phyloP scores from a whole-genome alignment of 768 basidiomycete species.

The Megacollybia marginata region DNA sequence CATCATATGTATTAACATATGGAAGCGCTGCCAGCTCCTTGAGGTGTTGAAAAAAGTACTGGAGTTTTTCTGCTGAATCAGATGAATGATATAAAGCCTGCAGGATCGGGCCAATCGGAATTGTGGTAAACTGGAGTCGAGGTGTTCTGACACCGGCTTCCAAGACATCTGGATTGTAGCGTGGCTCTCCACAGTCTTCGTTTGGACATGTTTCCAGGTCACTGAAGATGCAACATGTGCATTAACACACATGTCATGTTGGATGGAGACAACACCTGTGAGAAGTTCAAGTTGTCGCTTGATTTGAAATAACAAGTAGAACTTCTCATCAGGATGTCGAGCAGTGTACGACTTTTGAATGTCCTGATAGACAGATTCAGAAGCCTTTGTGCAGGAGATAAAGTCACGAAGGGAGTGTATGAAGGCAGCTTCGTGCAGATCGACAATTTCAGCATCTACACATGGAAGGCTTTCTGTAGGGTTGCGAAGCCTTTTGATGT shows the following conservation, averaged over 20 bases:
- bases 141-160: slow-evolving; percentile 14
- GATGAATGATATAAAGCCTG: slow-evolving; percentile 25
- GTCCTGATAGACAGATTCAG: no score
- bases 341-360: slow-evolving; percentile 13
- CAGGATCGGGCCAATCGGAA: slow-evolving; percentile 34
- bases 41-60: slow-evolving; percentile 18
- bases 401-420: no score
- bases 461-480: no score
- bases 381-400: no score
- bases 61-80: slow-evolving; percentile 15
- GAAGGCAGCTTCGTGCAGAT: no score
- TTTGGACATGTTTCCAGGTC: slow-evolving; percentile 20
- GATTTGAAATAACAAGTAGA: slow-evolving; percentile 22
- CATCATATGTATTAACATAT: slow-evolving; percentile 24
- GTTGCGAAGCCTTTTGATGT: no score
- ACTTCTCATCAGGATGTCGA: slow-evolving; percentile 16
- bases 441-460: no score
- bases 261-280: slow-evolving; percentile 27
- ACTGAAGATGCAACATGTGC: slow-evolving; percentile 30
- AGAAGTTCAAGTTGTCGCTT: slow-evolving; percentile 18
- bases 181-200: slow-evolving; percentile 22
- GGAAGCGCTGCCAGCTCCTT: slow-evolving; percentile 11
- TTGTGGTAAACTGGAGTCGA: slow-evolving; percentile 24
- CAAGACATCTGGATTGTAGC: slow-evolving; percentile 15
- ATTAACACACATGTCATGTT: slow-evolving; percentile 34